Evolutionary conservation across 2,329 filamentous ascomycete species (phyloP), one percentile per base, ranked within the genome.

Genomic region (Stemphylium lycopersici): DNA sequence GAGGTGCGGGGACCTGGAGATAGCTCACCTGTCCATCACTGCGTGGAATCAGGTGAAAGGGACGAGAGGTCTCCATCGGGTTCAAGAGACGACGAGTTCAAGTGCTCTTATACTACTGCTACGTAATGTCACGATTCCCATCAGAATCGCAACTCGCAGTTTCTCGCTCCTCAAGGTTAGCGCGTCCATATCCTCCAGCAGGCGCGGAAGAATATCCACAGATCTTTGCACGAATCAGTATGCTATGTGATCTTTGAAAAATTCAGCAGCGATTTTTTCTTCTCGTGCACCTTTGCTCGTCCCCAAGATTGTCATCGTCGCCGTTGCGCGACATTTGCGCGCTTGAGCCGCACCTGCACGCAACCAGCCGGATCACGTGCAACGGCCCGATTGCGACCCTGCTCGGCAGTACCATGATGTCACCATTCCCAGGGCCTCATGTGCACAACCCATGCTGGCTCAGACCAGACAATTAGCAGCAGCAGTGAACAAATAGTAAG

Each of bases 1-100:
- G 51, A 53, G 51, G 15, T 53, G 45, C 33, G 51, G 45, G 40
- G 50, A 49, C 38, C 44, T 47, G 34, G 44, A 47, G 34, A 47
- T 15, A 10, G 15, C 44, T 39, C 31, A n/a, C 41, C 15, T 33
- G 12, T 22, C 13, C 18, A 11, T 6, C 29, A 33, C 10, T 2
- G 16, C 22, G 18, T 33, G 3, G 29, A 22, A 33, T 10, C 7
- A 22, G 41, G n/a, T n/a, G 13, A 32, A 24, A 22, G 13, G 3
- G n/a, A 6, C 26, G 24, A 29, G 15, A 5, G 2, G 12, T 29
- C 11, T 33, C 10, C 29, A 13, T 13, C n/a, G 13, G 3, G 10
- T 11, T 33, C 7, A 2, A 11, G 16, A 6, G 2, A 13, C 3
- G 7, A 15, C 32, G 29, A 22, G 4, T 2, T 13, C 3, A 22